Conservation (phyloP, 306 rosid genomes). For the Pterocarpus macrocarpus region DNA sequence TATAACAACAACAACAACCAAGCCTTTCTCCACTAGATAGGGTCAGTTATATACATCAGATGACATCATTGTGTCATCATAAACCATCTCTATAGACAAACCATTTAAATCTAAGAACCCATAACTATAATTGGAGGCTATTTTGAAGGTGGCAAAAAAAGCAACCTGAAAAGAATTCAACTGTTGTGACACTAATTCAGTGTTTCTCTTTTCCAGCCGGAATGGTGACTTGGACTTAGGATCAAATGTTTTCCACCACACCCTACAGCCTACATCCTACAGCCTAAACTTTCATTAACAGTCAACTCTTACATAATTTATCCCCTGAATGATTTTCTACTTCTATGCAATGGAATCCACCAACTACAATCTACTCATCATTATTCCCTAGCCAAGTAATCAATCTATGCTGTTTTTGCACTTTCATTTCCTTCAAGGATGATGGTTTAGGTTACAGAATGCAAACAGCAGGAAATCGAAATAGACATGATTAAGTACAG, state of each 20-base stretch:
- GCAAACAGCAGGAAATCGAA: background rate
- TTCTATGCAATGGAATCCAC: constrained; percentile 6
- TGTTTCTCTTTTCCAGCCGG: background rate
- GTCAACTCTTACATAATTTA: background rate
- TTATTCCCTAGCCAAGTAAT: background rate
- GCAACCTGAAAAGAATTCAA: too few relatives aligned
- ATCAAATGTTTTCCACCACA: background rate
- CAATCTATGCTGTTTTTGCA: background rate
- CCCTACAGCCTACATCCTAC: background rate
- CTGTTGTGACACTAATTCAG: background rate
- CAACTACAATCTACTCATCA: constrained; percentile 6
- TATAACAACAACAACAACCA: background rate
- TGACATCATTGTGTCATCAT: too few relatives aligned
- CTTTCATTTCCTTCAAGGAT: background rate
- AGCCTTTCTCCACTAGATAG: too few relatives aligned
- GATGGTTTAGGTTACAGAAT: background rate
- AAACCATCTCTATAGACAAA: too few relatives aligned
- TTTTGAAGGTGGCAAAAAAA: background rate
- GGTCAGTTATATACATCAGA: too few relatives aligned
- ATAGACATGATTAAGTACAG: background rate
- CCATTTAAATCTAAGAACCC: background rate
- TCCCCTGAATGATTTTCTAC: background rate
- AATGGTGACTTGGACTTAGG: background rate
- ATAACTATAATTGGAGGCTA: background rate
- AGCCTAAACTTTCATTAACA: constrained; percentile 13